phyloP scores from a whole-genome alignment of 495 filamentous ascomycete genomes.

The Lasiosphaeria ovina region DNA sequence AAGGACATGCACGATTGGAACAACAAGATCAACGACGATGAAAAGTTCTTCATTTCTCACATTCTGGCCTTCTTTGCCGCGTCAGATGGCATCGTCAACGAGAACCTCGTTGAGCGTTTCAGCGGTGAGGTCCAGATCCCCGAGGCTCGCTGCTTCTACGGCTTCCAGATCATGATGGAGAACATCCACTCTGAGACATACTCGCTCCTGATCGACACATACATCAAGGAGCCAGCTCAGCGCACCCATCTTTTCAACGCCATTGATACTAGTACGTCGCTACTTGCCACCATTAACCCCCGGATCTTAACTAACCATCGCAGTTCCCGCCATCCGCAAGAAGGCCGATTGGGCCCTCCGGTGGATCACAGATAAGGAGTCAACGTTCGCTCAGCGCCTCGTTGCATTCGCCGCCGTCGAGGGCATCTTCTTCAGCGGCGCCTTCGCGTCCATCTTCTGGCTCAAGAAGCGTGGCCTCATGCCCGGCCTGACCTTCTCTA shows the following conservation, averaged over 20 bases:
- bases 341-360: constrained; percentile 97
- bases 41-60: constrained; percentile 97
- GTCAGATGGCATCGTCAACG: constrained; percentile 99
- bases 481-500: constrained; percentile 97
- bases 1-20: constrained; percentile 99
- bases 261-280: constrained; percentile 83
- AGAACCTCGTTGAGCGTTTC: constrained; percentile 98
- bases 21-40: constrained; percentile 92
- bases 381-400: constrained; percentile 91
- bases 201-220: constrained; percentile 98
- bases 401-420: constrained; percentile 97
- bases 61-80: constrained; percentile 99
- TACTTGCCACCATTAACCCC: neutral
- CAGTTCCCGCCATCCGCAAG: constrained; percentile 79
- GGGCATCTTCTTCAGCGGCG: constrained; percentile 99
- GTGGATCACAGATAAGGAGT: constrained; percentile 90
- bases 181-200: constrained; percentile 99
- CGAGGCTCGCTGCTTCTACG: constrained; percentile 99
- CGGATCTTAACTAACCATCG: neutral
- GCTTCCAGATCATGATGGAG: constrained; percentile 99
- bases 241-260: constrained; percentile 95
- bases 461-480: constrained; percentile 99
- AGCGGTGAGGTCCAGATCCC: constrained; percentile 95
- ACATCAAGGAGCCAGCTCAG: constrained; percentile 98
- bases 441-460: constrained; percentile 99